phyloP scores from a whole-genome alignment of 306 rosid genomes.

The Rubus idaeus region DNA sequence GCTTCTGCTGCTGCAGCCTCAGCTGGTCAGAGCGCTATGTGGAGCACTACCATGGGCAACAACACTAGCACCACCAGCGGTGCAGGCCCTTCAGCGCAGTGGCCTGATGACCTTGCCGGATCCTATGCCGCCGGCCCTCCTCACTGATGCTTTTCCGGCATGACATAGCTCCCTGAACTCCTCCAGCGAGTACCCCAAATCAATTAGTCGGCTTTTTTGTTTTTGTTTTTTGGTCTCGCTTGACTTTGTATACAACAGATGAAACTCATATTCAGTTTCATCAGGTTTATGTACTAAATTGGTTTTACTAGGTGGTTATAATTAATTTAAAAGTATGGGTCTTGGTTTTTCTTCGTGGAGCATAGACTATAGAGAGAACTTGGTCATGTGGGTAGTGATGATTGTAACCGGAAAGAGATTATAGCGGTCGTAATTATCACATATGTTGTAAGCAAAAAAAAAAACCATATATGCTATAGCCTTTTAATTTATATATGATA shows the following conservation, averaged over 20 bases:
- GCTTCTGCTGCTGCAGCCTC: slow-evolving; percentile 4
- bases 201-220: not conserved
- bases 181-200: not conserved
- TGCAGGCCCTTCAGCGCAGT: slow-evolving; percentile 32
- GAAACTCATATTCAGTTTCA: slow-evolving; percentile 4
- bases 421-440: slow-evolving; percentile 8
- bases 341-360: slow-evolving; percentile 13
- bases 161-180: not conserved
- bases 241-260: not conserved
- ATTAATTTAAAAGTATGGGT: slow-evolving; percentile 13
- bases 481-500: not conserved
- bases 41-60: slow-evolving; percentile 32
- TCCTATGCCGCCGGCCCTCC: slow-evolving; percentile 27
- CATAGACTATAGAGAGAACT: slow-evolving; percentile 21
- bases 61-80: slow-evolving; percentile 17
- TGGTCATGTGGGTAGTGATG: slow-evolving; percentile 26
- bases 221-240: not conserved
- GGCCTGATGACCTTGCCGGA: slow-evolving; percentile 43
- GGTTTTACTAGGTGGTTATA: slow-evolving; percentile 14
- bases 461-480: not conserved
- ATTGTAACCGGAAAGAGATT: slow-evolving; percentile 22
- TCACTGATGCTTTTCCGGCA: slow-evolving; percentile 22
- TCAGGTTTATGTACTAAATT: slow-evolving; percentile 1
- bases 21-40: slow-evolving; percentile 23
- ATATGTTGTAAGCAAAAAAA: not conserved